Conservation (phyloP, 495 filamentous ascomycete species). For the Endocarpon pusillum region DNA sequence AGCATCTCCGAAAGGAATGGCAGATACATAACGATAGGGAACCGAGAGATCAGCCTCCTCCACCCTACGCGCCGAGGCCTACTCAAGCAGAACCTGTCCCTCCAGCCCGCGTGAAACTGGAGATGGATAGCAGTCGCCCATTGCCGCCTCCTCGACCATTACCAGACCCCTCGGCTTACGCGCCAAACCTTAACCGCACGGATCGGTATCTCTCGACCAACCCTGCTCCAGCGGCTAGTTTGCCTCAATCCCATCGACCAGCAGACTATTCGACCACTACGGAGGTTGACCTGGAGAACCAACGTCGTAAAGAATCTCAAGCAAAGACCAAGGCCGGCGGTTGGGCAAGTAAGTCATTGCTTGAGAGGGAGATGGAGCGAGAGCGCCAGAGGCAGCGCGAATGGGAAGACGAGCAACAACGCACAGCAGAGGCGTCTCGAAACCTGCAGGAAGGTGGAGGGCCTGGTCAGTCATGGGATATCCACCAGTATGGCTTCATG, state of each 20-base stretch:
- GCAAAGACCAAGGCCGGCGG: slow-evolving; percentile 55
- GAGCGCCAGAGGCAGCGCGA: slow-evolving; percentile 85
- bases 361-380: slow-evolving; percentile 91
- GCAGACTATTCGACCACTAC: slow-evolving; percentile 41
- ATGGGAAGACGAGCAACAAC: slow-evolving; percentile 85
- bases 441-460: slow-evolving; percentile 33
- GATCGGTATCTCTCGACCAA: slow-evolving; percentile 35
- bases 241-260: slow-evolving; percentile 24
- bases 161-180: slow-evolving; percentile 31
- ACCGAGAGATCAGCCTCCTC: slow-evolving; percentile 19
- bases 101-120: slow-evolving; percentile 14
- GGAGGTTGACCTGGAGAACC: slow-evolving; percentile 54
- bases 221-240: slow-evolving; percentile 23
- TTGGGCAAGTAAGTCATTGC: slow-evolving; percentile 63
- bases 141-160: slow-evolving; percentile 25
- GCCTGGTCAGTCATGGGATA: slow-evolving; percentile 54
- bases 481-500: slow-evolving; percentile 74
- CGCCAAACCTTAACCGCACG: slow-evolving; percentile 20
- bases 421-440: slow-evolving; percentile 37
- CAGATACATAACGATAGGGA: slow-evolving; percentile 27
- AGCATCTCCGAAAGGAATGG: slow-evolving; percentile 57
- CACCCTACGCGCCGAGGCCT: slow-evolving; percentile 23
- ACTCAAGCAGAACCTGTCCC: slow-evolving; percentile 20
- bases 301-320: slow-evolving; percentile 43
- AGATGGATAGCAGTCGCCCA: slow-evolving; percentile 4